Percentiles rank a stretch among this genome's conserved stretches.
Conservation (phyloP, 257 asterid species). For the Lavandula angustifolia region DNA sequence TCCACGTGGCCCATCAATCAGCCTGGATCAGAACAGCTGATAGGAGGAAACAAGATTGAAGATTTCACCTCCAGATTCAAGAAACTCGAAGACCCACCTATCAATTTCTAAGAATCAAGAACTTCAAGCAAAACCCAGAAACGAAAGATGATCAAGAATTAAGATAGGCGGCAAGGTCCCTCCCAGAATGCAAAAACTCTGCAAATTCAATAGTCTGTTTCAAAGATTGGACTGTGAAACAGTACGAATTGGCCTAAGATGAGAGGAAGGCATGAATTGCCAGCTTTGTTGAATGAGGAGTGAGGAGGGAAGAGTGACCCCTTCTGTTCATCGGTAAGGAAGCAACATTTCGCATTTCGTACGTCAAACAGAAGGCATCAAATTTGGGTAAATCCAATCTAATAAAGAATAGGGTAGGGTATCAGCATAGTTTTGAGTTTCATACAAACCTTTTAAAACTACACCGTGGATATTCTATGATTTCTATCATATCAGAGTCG, state of each 20-base stretch:
- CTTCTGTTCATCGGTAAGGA: neutral
- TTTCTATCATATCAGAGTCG: too few relatives aligned
- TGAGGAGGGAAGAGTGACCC: neutral
- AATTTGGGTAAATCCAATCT: conserved; percentile 40
- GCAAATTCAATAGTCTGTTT: conserved; percentile 18
- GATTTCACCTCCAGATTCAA: conserved; percentile 35
- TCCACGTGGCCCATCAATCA: conserved; percentile 33
- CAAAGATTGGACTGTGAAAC: conserved; percentile 4
- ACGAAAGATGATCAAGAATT: conserved; percentile 29
- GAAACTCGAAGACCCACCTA: conserved; percentile 32
- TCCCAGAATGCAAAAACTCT: conserved; percentile 10
- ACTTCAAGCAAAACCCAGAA: conserved; percentile 26
- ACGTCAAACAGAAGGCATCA: conserved; percentile 15
- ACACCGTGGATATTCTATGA: too few relatives aligned
- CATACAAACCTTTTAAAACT: neutral
- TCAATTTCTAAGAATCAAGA: conserved; percentile 29
- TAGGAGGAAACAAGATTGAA: conserved; percentile 1
- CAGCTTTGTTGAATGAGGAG: conserved; percentile 26
- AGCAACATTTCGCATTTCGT: neutral
- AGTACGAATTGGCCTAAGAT: neutral
- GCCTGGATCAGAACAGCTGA: conserved; percentile 37
- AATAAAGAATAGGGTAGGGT: conserved; percentile 22
- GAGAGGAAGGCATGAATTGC: conserved; percentile 28
- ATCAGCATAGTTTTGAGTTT: neutral
- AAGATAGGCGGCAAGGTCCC: conserved; percentile 15